Base-by-base conservation (phyloP, 371 early-diverging fungal species). In the Mucor racemosus region DNA sequence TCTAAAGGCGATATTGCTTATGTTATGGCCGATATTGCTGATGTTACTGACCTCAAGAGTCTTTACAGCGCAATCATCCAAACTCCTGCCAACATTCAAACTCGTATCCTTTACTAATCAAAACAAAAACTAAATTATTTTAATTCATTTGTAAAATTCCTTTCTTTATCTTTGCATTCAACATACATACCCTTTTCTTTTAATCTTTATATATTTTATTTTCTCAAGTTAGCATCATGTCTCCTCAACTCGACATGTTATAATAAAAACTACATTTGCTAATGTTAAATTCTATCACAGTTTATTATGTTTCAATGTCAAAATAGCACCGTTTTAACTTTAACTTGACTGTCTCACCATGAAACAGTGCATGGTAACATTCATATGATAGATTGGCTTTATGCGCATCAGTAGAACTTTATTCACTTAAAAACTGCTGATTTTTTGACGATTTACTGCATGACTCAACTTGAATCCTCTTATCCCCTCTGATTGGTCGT, bases 1-100 rank as follows among this genome's bases (percentile, higher is more conserved):
- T 92, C 95, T 15, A 92, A 92, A 76, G 98, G 95, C 44, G 84
- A 88, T 58, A 86, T 97, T 67, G 96, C 95, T 7, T 98, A 98
- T 81, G 82, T 97, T 50, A 91, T 97, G 90, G 99, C 97, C 13
- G 98, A 98, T 77, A 86, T 98, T 64, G 84, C 87, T 21, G 84
- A 92, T 53, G 90, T 91, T 11, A 76, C 88, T 15, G 89, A 94
- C 64, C 82, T 94, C 58, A 80, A 87, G 64, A 77, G 80, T 14
- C 87, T 96, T 50, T 89, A 94, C 74, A 75, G 86, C 41, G 82
- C 82, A 9, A 84, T 96, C 56, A 76, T 76, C 39, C 80, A 81
- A 34, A 90, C 94, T 31, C 82, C 75, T 33, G 92, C 94, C 68
- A 94, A 92, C 78, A 91, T 95, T 66, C 85, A 85, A 61, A 93